These are phyloP conservation scores for Podaxis sp. DNA, from an alignment of 768 basidiomycete species.

Conservation along the genomic window DNA sequence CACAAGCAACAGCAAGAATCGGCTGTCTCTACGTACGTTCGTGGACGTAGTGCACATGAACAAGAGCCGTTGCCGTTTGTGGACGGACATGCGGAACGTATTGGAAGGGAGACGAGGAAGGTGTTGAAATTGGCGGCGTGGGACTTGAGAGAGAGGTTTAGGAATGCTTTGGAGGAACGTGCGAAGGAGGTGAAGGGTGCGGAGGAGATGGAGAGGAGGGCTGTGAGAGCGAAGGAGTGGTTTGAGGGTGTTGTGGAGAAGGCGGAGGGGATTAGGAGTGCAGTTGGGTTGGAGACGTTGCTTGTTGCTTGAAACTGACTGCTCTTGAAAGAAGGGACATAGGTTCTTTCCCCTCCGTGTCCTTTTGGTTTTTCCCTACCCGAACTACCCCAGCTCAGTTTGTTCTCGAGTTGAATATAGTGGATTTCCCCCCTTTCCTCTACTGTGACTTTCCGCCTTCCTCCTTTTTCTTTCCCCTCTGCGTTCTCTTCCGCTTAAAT, in stretches of 20 bases:
- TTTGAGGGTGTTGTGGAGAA: constrained; percentile 57
- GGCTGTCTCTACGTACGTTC: neutral
- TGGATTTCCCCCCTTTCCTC: neutral
- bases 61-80: constrained; percentile 58
- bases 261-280: constrained; percentile 44
- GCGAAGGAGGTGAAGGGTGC: constrained; percentile 73
- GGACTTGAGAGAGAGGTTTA: constrained; percentile 85
- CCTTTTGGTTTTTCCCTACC: neutral
- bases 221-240: constrained; percentile 69
- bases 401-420: neutral
- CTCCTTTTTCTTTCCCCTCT: constrained; percentile 5
- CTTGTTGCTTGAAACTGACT: constrained; percentile 23
- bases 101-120: constrained; percentile 87
- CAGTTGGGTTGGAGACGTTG: constrained; percentile 28
- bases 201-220: constrained; percentile 74
- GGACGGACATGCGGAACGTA: constrained; percentile 64
- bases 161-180: constrained; percentile 75
- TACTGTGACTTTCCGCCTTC: constrained; percentile 7
- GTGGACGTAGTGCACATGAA: constrained; percentile 39
- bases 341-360: neutral
- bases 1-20: neutral
- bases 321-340: constrained; percentile 1
- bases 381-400: neutral
- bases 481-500: neutral
- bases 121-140: constrained; percentile 88